A percentile compares a stretch with the other conserved stretches of the same genome.
Conservation (phyloP, 345 rosid species). For the Hypericum androsaemum region DNA sequence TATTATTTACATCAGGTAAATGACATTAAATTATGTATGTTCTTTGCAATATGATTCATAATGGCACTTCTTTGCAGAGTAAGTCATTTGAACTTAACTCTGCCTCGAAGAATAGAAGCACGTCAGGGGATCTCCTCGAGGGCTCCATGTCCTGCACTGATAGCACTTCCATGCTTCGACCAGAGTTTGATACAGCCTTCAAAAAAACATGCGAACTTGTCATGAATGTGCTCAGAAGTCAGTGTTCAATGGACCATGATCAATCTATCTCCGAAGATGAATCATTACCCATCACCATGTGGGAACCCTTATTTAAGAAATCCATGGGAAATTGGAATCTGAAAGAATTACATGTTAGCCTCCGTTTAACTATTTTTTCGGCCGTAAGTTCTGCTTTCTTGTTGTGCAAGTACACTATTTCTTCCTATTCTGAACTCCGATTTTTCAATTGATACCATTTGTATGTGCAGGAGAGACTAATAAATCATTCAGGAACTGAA, state of each 20-base stretch:
- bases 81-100: conserved; percentile 38
- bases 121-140: too few species aligned
- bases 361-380: conserved; percentile 35
- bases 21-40: too few species aligned
- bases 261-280: conserved; percentile 36
- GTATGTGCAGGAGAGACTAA: conserved; percentile 44
- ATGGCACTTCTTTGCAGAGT: conserved; percentile 41
- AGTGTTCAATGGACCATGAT: too few species aligned
- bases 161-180: conserved; percentile 24
- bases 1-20: too few species aligned
- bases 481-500: conserved; percentile 26
- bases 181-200: conserved; percentile 29
- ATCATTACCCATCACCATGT: conserved; percentile 38
- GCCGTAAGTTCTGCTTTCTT: too few species aligned
- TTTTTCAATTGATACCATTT: conserved; percentile 16
- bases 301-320: conserved; percentile 58
- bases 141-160: conserved; percentile 8
- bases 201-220: conserved; percentile 25
- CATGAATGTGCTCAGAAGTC: conserved; percentile 34
- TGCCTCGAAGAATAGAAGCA: conserved; percentile 15
- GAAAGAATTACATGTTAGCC: conserved; percentile 35
- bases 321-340: too few species aligned
- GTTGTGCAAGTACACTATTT: background rate
- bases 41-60: too few species aligned
- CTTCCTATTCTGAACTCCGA: conserved; percentile 10